phyloP scores from a whole-genome alignment of 305 asterid genomes.

The Fraxinus paxiana region DNA sequence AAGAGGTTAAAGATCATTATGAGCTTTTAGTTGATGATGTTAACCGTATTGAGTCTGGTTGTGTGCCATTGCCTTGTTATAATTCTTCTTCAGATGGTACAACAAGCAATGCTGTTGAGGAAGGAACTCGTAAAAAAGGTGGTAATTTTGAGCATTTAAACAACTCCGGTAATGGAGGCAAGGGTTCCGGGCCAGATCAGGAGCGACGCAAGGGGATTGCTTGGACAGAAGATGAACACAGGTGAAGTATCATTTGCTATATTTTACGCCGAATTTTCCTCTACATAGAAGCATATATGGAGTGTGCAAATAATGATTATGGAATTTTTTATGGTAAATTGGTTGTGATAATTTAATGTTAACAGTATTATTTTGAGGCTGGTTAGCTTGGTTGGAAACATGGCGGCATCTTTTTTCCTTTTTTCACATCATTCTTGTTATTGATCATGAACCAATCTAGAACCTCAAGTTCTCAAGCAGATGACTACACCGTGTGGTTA shows the following conservation, averaged over 20 bases:
- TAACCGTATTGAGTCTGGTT: slow-evolving; percentile 62
- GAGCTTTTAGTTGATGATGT: slow-evolving; percentile 70
- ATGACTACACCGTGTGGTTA: background rate
- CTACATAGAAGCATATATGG: background rate
- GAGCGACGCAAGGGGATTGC: slow-evolving; percentile 96
- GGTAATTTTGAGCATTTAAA: slow-evolving; percentile 39
- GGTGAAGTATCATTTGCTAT: slow-evolving; percentile 36
- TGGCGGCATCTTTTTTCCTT: background rate
- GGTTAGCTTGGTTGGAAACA: background rate
- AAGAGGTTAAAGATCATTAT: slow-evolving; percentile 68
- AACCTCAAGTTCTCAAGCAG: background rate
- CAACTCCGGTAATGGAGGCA: slow-evolving; percentile 56
- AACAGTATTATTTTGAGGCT: background rate
- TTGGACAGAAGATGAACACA: slow-evolving; percentile 97
- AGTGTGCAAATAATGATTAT: background rate
- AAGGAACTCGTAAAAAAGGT: slow-evolving; percentile 53
- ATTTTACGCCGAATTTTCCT: background rate
- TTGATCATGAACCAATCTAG: background rate
- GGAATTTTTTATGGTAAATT: background rate
- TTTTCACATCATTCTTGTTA: background rate
- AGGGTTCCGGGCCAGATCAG: slow-evolving; percentile 63
- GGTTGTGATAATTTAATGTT: background rate
- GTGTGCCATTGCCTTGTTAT: slow-evolving; percentile 59
- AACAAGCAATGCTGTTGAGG: slow-evolving; percentile 45
- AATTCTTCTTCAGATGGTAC: slow-evolving; percentile 52